These are phyloP conservation scores for Trichoderma sp. DNA, from an alignment of 2,329 filamentous ascomycete species.

Conservation along the genomic window DNA sequence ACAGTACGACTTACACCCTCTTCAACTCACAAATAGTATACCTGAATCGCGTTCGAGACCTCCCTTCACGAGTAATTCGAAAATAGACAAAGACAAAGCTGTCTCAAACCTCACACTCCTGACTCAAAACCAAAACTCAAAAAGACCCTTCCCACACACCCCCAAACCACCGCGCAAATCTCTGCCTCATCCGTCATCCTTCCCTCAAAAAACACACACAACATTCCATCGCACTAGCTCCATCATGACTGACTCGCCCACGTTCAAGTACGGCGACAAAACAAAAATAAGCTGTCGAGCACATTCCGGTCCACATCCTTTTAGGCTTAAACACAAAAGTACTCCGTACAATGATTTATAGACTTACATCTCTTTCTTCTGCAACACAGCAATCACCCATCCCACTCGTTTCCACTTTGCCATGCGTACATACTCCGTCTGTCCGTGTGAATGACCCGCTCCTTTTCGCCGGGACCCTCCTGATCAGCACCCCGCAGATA, in stretches of 20 bases:
- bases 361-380: background rate
- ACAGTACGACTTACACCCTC: background rate
- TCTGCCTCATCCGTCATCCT: background rate
- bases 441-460: background rate
- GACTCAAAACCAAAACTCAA: background rate
- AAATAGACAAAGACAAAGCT: background rate
- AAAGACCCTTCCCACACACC: background rate
- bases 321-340: background rate
- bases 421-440: background rate
- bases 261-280: background rate
- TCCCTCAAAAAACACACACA: background rate
- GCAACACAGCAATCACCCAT: background rate
- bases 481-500: conserved; percentile 21
- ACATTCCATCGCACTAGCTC: background rate
- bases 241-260: background rate
- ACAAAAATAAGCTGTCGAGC: background rate
- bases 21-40: background rate
- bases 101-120: background rate
- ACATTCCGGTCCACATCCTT: background rate
- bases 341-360: background rate
- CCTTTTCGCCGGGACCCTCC: conserved; percentile 11
- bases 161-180: background rate
- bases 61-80: background rate
- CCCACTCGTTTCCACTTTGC: background rate
- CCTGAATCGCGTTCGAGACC: background rate